Percentiles rank a stretch among this genome's conserved stretches.
These are phyloP conservation scores for Plenodomus lindquistii DNA, from an alignment of 2,329 filamentous ascomycete species.

Conservation along the genomic window DNA sequence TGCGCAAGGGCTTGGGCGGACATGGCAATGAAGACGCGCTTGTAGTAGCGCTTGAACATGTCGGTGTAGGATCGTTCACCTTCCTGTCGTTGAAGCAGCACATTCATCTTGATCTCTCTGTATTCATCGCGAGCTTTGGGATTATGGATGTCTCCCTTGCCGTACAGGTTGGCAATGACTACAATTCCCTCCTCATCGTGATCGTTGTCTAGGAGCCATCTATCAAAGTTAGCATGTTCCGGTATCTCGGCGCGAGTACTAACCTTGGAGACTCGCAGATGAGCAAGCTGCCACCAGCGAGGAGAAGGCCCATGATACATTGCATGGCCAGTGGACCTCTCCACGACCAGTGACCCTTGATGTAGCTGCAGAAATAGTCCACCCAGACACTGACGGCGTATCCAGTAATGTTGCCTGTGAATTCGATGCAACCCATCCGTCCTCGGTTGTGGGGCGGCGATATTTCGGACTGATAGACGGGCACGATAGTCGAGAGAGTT, in stretches of 20 bases:
- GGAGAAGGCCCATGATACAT: slow-evolving; percentile 86
- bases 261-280: slow-evolving; percentile 97
- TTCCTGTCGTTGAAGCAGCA: slow-evolving; percentile 89
- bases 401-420: slow-evolving; percentile 93
- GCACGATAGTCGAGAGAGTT: slow-evolving; percentile 56
- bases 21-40: slow-evolving; percentile 97
- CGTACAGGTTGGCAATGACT: slow-evolving; percentile 96
- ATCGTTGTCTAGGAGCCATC: slow-evolving; percentile 97
- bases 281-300: slow-evolving; percentile 83
- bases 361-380: slow-evolving; percentile 94
- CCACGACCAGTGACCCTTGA: slow-evolving; percentile 85
- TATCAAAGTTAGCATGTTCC: slow-evolving; percentile 42
- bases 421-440: slow-evolving; percentile 96
- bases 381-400: slow-evolving; percentile 98
- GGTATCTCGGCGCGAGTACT: slow-evolving; percentile 12
- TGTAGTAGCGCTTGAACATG: slow-evolving; percentile 93
- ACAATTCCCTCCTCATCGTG: slow-evolving; percentile 98
- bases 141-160: slow-evolving; percentile 93
- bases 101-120: slow-evolving; percentile 98
- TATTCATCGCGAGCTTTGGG: slow-evolving; percentile 92
- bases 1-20: slow-evolving; percentile 94
- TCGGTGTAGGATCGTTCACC: slow-evolving; percentile 88
- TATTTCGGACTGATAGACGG: slow-evolving; percentile 59
- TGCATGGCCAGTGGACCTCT: slow-evolving; percentile 88
- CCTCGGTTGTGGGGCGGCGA: slow-evolving; percentile 95